A percentile compares a stretch with the other conserved stretches of the same genome.
Conservation (phyloP, 2,329 filamentous ascomycete species). For the Trichophaea hybrida region DNA sequence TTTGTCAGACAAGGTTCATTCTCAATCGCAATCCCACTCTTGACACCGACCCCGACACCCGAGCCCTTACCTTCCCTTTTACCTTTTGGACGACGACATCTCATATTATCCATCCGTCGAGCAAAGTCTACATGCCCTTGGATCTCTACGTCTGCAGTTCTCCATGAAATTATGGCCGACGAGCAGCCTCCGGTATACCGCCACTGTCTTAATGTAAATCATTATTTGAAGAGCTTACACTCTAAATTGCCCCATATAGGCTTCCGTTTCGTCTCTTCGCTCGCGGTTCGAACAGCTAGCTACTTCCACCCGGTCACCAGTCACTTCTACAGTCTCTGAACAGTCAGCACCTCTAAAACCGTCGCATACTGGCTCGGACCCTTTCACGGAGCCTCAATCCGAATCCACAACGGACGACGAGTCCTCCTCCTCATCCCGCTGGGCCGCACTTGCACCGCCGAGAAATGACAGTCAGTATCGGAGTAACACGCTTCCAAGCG, state of each 20-base stretch:
- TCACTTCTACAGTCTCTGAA: slow-evolving; percentile 1
- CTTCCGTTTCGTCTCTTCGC: slow-evolving; percentile 66
- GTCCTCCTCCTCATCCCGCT: neutral
- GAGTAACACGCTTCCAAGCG: slow-evolving; percentile 12
- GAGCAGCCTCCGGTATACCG: slow-evolving; percentile 5
- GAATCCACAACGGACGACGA: neutral
- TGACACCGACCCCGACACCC: neutral
- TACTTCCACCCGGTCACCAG: slow-evolving; percentile 26
- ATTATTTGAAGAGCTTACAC: neutral
- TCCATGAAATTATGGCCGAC: slow-evolving; percentile 8
- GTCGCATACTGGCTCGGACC: slow-evolving; percentile 17
- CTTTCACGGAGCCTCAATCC: slow-evolving; percentile 8
- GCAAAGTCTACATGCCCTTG: slow-evolving; percentile 4
- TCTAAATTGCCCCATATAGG: slow-evolving; percentile 35
- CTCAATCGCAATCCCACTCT: neutral
- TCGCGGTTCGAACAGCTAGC: slow-evolving; percentile 70
- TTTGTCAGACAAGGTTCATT: neutral
- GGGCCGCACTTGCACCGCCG: neutral
- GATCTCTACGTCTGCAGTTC: neutral
- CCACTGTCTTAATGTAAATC: neutral
- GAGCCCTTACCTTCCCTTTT: neutral
- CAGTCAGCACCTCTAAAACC: slow-evolving; percentile 10
- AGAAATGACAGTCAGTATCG: neutral
- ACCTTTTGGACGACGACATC: neutral
- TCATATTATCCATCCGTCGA: neutral